These are phyloP conservation scores for Cryptococcus deneoformans DNA, from an alignment of 1,284 basidiomycete genomes.

Conservation along the genomic window DNA sequence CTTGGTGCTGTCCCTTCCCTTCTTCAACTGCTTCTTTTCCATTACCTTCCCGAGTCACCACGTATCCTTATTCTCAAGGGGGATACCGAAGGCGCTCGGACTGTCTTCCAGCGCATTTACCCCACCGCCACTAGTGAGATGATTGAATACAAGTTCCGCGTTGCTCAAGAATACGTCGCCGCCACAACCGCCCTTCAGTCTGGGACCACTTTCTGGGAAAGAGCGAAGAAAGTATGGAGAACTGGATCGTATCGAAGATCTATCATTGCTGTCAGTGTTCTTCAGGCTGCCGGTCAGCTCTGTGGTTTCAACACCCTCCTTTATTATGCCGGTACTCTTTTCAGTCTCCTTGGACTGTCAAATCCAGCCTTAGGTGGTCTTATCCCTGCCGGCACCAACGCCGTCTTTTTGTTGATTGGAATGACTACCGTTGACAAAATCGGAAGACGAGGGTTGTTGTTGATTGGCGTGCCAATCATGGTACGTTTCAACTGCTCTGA, in stretches of 20 bases:
- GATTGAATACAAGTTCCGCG: conserved; percentile 35
- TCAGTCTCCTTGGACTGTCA: conserved; percentile 38
- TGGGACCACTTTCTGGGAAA: too few relatives aligned
- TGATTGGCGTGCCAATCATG: conserved; percentile 25
- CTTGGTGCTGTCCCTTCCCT: conserved; percentile 42
- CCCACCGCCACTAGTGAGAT: conserved; percentile 26
- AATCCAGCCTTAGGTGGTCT: conserved; percentile 28
- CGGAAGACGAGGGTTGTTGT: conserved; percentile 33
- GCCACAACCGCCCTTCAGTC: conserved; percentile 11
- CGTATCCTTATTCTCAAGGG: conserved; percentile 17
- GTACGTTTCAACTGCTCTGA: not conserved
- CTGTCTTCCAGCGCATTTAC: conserved; percentile 30
- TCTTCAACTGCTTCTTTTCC: conserved; percentile 37
- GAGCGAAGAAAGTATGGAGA: too few relatives aligned
- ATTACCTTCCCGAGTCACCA: conserved; percentile 42
- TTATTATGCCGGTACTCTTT: conserved; percentile 21
- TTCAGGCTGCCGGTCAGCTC: too few relatives aligned
- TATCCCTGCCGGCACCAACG: conserved; percentile 24
- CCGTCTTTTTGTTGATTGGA: conserved; percentile 34
- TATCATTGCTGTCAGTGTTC: too few relatives aligned
- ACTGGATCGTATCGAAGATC: too few relatives aligned
- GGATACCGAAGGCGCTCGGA: conserved; percentile 24
- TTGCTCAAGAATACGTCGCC: not conserved
- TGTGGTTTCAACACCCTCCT: too few relatives aligned
- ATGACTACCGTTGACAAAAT: conserved; percentile 38